A percentile compares a stretch with the other conserved stretches of the same genome.
phyloP scores from a whole-genome alignment of 208 protist genomes.

The Jaenimonas drosophilae region DNA sequence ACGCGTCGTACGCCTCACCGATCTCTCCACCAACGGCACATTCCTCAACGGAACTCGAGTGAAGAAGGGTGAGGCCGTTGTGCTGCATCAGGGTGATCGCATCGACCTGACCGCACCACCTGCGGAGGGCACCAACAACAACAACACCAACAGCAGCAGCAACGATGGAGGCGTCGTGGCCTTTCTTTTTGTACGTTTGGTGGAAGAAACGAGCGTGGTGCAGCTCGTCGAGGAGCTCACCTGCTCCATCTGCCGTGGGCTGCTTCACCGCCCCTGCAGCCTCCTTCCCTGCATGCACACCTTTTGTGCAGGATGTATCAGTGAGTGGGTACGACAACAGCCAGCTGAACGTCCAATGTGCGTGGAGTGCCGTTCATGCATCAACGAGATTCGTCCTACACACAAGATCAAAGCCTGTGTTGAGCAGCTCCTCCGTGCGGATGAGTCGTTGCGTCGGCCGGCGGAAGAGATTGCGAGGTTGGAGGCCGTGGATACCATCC shows the following conservation, averaged over 20 bases:
- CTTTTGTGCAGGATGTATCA: conserved; percentile 81
- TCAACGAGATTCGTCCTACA: conserved; percentile 62
- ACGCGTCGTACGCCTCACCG: conserved; percentile 29
- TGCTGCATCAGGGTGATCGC: conserved; percentile 42
- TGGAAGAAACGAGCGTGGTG: conserved; percentile 15
- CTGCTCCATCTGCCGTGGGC: conserved; percentile 50
- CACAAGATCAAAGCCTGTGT: conserved; percentile 70
- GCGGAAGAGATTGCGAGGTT: conserved; percentile 27
- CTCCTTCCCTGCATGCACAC: conserved; percentile 85
- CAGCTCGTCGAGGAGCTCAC: conserved; percentile 57
- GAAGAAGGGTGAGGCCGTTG: conserved; percentile 15
- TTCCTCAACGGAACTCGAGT: conserved; percentile 64
- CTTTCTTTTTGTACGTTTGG: conserved; percentile 58
- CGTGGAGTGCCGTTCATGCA: conserved; percentile 39
- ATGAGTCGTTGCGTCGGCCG: conserved; percentile 22
- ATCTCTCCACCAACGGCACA: conserved; percentile 74
- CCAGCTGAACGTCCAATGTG: conserved; percentile 32
- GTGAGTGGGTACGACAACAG: conserved; percentile 41
- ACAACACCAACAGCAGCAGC: not conserved
- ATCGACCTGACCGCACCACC: conserved; percentile 29
- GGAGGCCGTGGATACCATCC: conserved; percentile 50
- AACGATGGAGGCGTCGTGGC: conserved; percentile 12
- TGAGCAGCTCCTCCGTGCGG: conserved; percentile 41
- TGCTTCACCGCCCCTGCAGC: conserved; percentile 71
- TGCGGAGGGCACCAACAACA: not conserved